Evolutionary conservation across 257 asterid genomes (phyloP), one percentile per base, ranked within the genome.

Genomic region (Capsicum pubescens): DNA sequence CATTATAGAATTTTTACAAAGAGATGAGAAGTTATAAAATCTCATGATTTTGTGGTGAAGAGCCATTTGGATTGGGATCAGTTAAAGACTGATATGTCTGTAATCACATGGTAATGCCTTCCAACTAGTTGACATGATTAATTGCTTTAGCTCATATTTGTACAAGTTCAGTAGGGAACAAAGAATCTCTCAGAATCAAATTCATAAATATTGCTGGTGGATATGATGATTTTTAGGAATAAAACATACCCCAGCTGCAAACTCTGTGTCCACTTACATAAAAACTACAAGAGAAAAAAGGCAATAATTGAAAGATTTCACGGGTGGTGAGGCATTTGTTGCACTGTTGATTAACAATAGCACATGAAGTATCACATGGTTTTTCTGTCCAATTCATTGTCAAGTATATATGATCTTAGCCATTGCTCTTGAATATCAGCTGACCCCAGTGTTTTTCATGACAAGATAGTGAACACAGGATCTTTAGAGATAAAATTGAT

Each of bases 331-430:
- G 50, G 12, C 39, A 26, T 26, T 26, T 26, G 32, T 26, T 26
- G 32, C 32, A 19, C 12, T 48, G 60, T 48, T 72, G 58, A 66
- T 50, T 6, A 83, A 55, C 70, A 78, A 64, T 50, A 72, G 78
- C 68, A 26, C 35, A 72, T 72, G 80, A 72, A 48, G 19, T 48
- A 72, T 72, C 80, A 48, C 60, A 48, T 72, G 60, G 42, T 19
- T 19, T 48, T 48, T 60, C 2, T 48, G 0, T 11, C 60, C 60
- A 72, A 12, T 60, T 72, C 80, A 72, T 48, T 72, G 60, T 0
- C 80, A 72, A 48, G 39, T 72, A 72, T 19, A n/a, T 72, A 72
- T 72, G 59, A 19, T 72, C 6, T 44, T 72, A 72, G 59, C 39
- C n/a, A 72, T 10, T 72, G 59, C 11, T 16, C 59, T 57, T 46